Evolutionary conservation across 2,329 filamentous ascomycete species (phyloP).

Genomic region (Fusarium equiseti): DNA sequence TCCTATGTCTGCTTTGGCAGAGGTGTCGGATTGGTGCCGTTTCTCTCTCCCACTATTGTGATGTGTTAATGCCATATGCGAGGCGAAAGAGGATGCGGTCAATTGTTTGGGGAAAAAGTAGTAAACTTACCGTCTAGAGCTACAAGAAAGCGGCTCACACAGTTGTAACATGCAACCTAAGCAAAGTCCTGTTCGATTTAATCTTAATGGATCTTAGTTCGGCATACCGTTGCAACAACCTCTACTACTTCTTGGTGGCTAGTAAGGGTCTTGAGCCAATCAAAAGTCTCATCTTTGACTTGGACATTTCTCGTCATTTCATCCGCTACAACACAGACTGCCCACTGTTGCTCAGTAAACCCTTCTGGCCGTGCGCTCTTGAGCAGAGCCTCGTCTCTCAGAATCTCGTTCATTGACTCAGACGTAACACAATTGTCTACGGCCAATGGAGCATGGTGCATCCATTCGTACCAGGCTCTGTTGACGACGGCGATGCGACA

Average conservation of each 20-base stretch:
- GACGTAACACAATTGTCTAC: neutral
- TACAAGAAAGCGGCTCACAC: constrained; percentile 11
- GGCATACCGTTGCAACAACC: neutral
- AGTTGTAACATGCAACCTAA: constrained; percentile 5
- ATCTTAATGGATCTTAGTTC: too few species aligned
- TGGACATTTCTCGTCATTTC: constrained; percentile 6
- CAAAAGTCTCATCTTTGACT: neutral
- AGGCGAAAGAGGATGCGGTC: too few species aligned
- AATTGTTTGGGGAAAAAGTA: too few species aligned
- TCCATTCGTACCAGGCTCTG: constrained; percentile 9
- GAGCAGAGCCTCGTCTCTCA: neutral
- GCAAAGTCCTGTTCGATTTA: neutral
- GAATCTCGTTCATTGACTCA: neutral
- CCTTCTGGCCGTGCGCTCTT: neutral
- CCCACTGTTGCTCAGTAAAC: neutral
- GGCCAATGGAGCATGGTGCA: neutral
- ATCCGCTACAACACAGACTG: neutral
- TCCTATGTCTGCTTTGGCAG: too few species aligned
- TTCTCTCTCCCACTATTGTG: neutral
- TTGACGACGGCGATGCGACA: neutral
- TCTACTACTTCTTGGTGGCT: neutral
- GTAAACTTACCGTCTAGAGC: neutral
- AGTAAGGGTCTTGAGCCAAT: neutral
- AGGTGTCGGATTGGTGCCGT: neutral
- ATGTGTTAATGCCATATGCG: too few species aligned